Percentiles rank a stretch among this genome's conserved stretches.
Evolutionary conservation across 148 eudicot species (phyloP).

Genomic region (Dianthus caryophyllus): DNA sequence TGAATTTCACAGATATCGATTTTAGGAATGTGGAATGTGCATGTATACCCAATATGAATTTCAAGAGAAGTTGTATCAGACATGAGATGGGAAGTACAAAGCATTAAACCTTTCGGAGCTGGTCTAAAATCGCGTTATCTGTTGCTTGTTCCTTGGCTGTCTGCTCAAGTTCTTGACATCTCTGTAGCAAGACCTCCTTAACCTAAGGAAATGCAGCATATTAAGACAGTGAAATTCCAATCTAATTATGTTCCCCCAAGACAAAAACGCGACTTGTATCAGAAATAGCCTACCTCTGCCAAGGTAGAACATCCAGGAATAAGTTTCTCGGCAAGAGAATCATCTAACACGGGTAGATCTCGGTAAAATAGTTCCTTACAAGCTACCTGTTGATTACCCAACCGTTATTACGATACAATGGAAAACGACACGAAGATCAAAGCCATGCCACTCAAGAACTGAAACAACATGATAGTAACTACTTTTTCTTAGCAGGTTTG

Average conservation of each 20-base stretch:
- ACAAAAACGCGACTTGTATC: conserved; percentile 8
- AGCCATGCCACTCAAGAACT: not conserved
- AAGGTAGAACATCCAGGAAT: conserved; percentile 71
- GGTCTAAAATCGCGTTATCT: conserved; percentile 93
- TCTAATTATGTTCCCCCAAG: not conserved
- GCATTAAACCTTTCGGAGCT: conserved; percentile 61
- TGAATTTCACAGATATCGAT: no score
- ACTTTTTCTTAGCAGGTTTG: not conserved
- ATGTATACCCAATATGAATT: no score
- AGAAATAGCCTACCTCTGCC: conserved; percentile 50
- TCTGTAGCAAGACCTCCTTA: conserved; percentile 49
- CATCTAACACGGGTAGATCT: conserved; percentile 77
- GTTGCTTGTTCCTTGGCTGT: conserved; percentile 96
- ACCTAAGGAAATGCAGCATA: conserved; percentile 44
- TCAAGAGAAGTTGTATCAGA: not conserved
- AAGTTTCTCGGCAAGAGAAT: conserved; percentile 78
- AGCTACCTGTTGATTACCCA: conserved; percentile 53
- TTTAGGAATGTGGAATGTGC: no score
- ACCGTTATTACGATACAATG: not conserved
- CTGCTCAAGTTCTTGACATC: conserved; percentile 69
- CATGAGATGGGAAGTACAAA: not conserved
- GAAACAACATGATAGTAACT: conserved; percentile 4
- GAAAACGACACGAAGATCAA: not conserved
- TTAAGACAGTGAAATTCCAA: not conserved
- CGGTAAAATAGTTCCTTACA: conserved; percentile 91